Conservation (phyloP, 2,329 filamentous ascomycete species). For the Aspergillaceae sp. region DNA sequence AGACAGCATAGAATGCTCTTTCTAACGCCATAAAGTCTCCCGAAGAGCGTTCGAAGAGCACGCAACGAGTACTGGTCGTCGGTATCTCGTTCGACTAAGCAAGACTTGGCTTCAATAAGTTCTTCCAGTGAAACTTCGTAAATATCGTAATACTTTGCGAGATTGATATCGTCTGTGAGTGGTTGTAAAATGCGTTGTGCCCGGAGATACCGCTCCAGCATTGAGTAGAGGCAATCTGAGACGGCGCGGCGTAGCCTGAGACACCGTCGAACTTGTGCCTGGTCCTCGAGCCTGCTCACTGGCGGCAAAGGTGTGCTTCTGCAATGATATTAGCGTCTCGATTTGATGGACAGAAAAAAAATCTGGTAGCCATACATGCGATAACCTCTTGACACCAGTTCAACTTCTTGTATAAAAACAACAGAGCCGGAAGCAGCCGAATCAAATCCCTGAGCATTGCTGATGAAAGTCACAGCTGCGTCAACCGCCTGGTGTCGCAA, state of each 20-base stretch:
- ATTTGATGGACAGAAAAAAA: background rate
- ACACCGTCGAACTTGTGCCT: conserved; percentile 69
- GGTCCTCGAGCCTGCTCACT: conserved; percentile 83
- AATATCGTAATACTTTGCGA: conserved; percentile 89
- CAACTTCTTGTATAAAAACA: conserved; percentile 85
- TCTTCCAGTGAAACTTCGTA: conserved; percentile 71
- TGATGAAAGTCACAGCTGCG: conserved; percentile 60
- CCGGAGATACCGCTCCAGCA: conserved; percentile 64
- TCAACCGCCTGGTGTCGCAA: conserved; percentile 65
- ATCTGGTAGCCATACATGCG: conserved; percentile 54
- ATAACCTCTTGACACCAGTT: conserved; percentile 85
- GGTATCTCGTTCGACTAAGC: conserved; percentile 56
- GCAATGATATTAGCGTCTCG: conserved; percentile 14
- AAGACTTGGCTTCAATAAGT: conserved; percentile 59
- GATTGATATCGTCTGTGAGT: conserved; percentile 67
- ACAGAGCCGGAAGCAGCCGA: conserved; percentile 66
- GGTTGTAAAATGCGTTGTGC: conserved; percentile 60
- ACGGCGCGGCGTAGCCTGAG: conserved; percentile 69
- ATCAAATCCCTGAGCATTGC: conserved; percentile 72
- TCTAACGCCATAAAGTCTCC: conserved; percentile 68
- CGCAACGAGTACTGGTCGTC: conserved; percentile 73
- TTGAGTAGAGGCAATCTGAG: conserved; percentile 57
- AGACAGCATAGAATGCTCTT: conserved; percentile 85
- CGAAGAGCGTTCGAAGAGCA: conserved; percentile 70
- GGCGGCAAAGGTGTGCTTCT: conserved; percentile 85